phyloP scores from a whole-genome alignment of 768 basidiomycete genomes.

The Phlebiopsis gigantea region DNA sequence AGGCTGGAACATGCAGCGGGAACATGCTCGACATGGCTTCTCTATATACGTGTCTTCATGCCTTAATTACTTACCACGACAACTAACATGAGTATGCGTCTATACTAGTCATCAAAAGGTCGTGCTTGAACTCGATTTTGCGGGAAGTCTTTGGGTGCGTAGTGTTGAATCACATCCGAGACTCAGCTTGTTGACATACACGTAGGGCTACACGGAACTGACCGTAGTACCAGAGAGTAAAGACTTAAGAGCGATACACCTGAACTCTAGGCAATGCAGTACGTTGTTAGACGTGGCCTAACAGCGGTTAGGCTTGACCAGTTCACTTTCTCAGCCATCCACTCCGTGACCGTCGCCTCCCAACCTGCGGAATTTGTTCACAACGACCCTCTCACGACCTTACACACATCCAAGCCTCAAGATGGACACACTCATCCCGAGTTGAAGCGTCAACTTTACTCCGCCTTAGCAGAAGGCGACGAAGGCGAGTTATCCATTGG shows the following conservation, averaged over 20 bases:
- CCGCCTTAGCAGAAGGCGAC: constrained; percentile 85
- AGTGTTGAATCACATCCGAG: constrained; percentile 18
- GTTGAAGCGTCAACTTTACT: constrained; percentile 86
- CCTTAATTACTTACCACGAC: constrained; percentile 6
- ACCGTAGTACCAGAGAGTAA: constrained; percentile 77
- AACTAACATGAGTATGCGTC: constrained; percentile 44
- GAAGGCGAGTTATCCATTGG: constrained; percentile 93
- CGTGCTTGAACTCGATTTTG: constrained; percentile 89
- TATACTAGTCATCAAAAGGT: constrained; percentile 96
- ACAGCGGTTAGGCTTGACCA: constrained; percentile 23
- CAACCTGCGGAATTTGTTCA: constrained; percentile 74
- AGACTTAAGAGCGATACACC: constrained; percentile 76
- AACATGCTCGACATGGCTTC: constrained; percentile 77
- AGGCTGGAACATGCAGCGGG: constrained; percentile 57
- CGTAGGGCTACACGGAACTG: constrained; percentile 89
- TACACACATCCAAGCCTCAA: constrained; percentile 58
- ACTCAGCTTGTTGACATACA: constrained; percentile 5
- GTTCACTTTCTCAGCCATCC: constrained; percentile 44
- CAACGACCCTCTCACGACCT: constrained; percentile 65
- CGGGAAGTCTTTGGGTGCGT: constrained; percentile 78
- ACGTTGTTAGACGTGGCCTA: constrained; percentile 27
- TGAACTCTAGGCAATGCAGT: constrained; percentile 89
- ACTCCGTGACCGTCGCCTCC: constrained; percentile 67
- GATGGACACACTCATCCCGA: constrained; percentile 91
- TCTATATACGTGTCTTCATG: constrained; percentile 70